A percentile compares a stretch with the other conserved stretches of the same genome.
phyloP scores from a whole-genome alignment of 371 early-diverging fungal genomes.

The Apophysomyces ossiformis region DNA sequence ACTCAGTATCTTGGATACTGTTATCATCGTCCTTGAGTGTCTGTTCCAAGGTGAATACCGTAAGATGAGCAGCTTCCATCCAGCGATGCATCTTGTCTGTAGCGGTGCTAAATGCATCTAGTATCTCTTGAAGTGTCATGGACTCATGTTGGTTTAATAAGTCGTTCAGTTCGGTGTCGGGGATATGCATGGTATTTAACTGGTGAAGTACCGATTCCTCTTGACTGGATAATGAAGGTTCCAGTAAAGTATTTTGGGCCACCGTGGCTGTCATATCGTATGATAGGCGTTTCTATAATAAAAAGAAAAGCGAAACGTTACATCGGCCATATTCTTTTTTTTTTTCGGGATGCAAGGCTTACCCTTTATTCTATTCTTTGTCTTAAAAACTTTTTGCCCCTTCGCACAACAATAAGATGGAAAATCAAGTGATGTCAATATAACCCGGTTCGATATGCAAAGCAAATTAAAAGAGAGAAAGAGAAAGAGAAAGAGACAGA shows the following conservation, averaged over 20 bases:
- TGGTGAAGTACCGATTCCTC: slow-evolving; percentile 17
- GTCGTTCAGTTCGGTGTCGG: slow-evolving; percentile 37
- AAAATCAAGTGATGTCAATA: no score
- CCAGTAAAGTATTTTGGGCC: not conserved
- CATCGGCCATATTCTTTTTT: not conserved
- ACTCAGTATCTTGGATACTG: slow-evolving; percentile 35
- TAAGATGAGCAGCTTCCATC: slow-evolving; percentile 59
- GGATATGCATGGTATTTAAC: slow-evolving; percentile 26
- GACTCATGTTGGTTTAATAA: slow-evolving; percentile 41
- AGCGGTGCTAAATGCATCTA: slow-evolving; percentile 39
- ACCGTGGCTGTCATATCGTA: slow-evolving; percentile 15
- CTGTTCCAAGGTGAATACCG: slow-evolving; percentile 57
- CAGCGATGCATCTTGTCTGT: slow-evolving; percentile 44
- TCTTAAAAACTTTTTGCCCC: no score
- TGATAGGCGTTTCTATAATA: not conserved
- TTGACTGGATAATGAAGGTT: slow-evolving; percentile 21
- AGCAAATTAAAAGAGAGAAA: slow-evolving; percentile 3
- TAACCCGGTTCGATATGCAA: not conserved
- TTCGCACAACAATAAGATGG: no score
- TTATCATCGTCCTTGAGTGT: slow-evolving; percentile 45
- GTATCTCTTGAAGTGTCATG: slow-evolving; percentile 39
- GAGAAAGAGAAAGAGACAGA: slow-evolving; percentile 5
- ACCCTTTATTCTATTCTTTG: no score
- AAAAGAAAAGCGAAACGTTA: not conserved
- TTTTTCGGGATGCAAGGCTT: not conserved